Evolutionary conservation across 2,329 filamentous ascomycete species (phyloP), one percentile per base, ranked within the genome.

Genomic region (Fusarium nisikadoi): DNA sequence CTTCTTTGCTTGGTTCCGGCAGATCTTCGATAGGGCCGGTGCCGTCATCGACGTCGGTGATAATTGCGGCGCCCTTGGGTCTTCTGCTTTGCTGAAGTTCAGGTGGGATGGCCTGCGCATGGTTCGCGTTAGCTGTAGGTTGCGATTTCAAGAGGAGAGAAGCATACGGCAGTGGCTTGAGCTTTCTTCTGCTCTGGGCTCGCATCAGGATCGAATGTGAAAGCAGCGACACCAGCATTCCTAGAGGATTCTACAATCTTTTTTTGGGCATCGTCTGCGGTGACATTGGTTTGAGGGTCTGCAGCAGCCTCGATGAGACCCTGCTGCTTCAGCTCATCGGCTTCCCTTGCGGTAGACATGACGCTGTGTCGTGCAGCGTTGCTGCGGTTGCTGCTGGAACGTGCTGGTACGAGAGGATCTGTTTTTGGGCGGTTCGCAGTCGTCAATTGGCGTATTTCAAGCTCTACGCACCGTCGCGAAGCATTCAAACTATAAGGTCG

Each of bases 161-260:
- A 19, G 52, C 92, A 77, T 87, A 97, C 94, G 79, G 91, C 89
- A 86, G 88, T 86, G 27, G 92, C 91, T 80, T 95, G 93, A 36
- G 92, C 92, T 68, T 89, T 91, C 85, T 99, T 99, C 81, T 97
- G 88, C 80, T 94, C 93, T 2, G 92, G 88, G 46, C 87, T 91
- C 45, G 94, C 95, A 84, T 97, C 84, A 2, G 96, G 94, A 79
- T 99, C 89, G 83, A 98, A 99, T 70, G 91, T 89, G 80, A 93
- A 96, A 71, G 94, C 95, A 35, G 91, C 84, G 29, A 92, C 89
- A 45, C 96, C 96, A 17, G 92, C 93, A 77, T 92, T 92, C 78
- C 87, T 90, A 74, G 93, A 94, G 81, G 97, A 91, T 59, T 93
- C 86, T 31, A 97, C 87, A 53, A 98, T 87, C 76, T 89, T 89